Conservation (phyloP, 1,139 yeast genomes). For the Candida sojae region DNA sequence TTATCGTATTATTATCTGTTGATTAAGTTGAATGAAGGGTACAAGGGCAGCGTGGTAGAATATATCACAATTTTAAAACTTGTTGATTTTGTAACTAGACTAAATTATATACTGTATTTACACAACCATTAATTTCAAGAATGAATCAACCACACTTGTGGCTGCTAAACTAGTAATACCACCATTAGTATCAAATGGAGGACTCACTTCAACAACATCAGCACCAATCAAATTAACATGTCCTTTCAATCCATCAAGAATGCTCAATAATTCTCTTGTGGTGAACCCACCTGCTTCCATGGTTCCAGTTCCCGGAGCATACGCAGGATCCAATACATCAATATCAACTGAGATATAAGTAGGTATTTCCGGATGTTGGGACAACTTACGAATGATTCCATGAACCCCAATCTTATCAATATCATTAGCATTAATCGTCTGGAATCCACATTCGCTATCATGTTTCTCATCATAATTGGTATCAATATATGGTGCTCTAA, state of each 20-base stretch:
- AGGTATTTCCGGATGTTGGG: constrained; percentile 57
- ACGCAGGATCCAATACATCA: constrained; percentile 80
- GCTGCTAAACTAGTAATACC: constrained; percentile 57
- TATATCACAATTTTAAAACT: too few species aligned
- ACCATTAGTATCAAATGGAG: constrained; percentile 62
- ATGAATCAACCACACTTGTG: constrained; percentile 52
- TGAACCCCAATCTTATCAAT: constrained; percentile 71
- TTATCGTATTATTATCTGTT: too few species aligned
- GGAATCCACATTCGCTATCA: constrained; percentile 52
- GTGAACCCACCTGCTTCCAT: constrained; percentile 83
- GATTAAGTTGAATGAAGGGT: too few species aligned
- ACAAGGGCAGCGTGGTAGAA: too few species aligned
- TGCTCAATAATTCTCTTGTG: constrained; percentile 67
- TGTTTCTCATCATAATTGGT: constrained; percentile 39
- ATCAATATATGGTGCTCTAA: constrained; percentile 62
- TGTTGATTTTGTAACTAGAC: not conserved
- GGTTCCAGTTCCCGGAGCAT: constrained; percentile 83
- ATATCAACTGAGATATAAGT: constrained; percentile 75
- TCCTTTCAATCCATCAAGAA: constrained; percentile 51
- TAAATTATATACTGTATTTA: not conserved
- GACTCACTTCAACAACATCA: constrained; percentile 77
- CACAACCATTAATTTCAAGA: constrained; percentile 45
- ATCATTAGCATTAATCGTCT: constrained; percentile 58
- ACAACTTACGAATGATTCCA: constrained; percentile 47
- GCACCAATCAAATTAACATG: constrained; percentile 69